phyloP scores from a whole-genome alignment of 1,139 yeast genomes.

The Candida tropicalis region DNA sequence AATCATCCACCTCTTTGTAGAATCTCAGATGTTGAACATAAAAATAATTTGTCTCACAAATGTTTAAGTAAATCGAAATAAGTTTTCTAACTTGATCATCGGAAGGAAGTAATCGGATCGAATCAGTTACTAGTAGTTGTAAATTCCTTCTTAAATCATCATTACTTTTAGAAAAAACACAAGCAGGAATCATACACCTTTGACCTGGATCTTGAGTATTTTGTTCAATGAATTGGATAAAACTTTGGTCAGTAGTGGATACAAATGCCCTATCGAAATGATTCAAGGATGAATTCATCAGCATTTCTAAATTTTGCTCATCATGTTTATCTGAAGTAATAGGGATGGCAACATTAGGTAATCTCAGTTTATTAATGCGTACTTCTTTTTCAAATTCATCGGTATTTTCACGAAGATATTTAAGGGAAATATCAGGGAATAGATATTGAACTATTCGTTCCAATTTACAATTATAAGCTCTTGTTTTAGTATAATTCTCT shows the following conservation, averaged over 20 bases:
- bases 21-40: conserved; percentile 18
- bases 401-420: conserved; percentile 17
- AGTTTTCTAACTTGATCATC: conserved; percentile 16
- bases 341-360: conserved; percentile 10
- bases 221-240: conserved; percentile 20
- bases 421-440: conserved; percentile 16
- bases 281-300: conserved; percentile 9
- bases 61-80: conserved; percentile 17
- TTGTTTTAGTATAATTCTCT: conserved; percentile 11
- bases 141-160: conserved; percentile 11
- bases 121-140: conserved; percentile 12
- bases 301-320: not conserved
- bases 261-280: conserved; percentile 15
- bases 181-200: conserved; percentile 5
- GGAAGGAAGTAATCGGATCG: conserved; percentile 17
- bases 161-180: conserved; percentile 12
- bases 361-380: conserved; percentile 11
- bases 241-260: conserved; percentile 23
- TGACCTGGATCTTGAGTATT: conserved; percentile 10
- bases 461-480: conserved; percentile 19
- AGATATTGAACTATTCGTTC: conserved; percentile 19
- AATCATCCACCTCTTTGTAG: conserved; percentile 11
- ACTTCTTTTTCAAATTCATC: conserved; percentile 19
- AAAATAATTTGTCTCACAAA: conserved; percentile 24
- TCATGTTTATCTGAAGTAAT: conserved; percentile 7